A percentile compares a stretch with the other conserved stretches of the same genome.
These are phyloP conservation scores for Penicillium crystallinum DNA, from an alignment of 495 filamentous ascomycete species.

Conservation along the genomic window DNA sequence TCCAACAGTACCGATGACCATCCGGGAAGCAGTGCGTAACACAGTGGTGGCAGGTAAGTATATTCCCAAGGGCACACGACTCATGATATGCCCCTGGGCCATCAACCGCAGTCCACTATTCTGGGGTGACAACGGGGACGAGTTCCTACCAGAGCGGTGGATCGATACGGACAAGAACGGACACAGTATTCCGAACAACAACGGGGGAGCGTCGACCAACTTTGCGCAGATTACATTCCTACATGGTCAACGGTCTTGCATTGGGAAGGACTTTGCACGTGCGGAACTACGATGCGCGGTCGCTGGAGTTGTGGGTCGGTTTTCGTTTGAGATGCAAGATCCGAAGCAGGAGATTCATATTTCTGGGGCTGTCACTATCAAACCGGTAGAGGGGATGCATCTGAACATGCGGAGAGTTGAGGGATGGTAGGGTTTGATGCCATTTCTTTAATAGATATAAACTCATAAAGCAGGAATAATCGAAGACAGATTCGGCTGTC, in stretches of 20 bases:
- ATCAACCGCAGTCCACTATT: conserved; percentile 37
- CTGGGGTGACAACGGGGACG: conserved; percentile 38
- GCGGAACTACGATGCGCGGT: conserved; percentile 36
- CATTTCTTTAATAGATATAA: too few relatives aligned
- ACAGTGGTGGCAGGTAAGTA: conserved; percentile 40
- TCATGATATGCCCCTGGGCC: conserved; percentile 42
- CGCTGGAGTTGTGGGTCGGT: conserved; percentile 34
- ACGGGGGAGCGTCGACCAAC: conserved; percentile 40
- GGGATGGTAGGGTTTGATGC: conserved; percentile 57
- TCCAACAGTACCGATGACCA: conserved; percentile 47
- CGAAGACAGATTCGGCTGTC: too few relatives aligned
- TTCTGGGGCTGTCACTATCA: conserved; percentile 59
- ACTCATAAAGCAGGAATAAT: too few relatives aligned
- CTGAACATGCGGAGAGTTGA: conserved; percentile 54
- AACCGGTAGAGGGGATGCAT: conserved; percentile 60
- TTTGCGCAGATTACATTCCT: conserved; percentile 46
- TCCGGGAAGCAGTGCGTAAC: conserved; percentile 43
- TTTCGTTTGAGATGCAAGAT: conserved; percentile 53
- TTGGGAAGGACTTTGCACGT: conserved; percentile 47
- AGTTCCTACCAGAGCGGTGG: conserved; percentile 47
- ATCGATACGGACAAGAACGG: conserved; percentile 37
- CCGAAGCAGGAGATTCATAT: conserved; percentile 55
- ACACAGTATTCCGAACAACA: conserved; percentile 24
- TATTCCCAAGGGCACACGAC: conserved; percentile 40
- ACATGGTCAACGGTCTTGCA: conserved; percentile 45